These are phyloP conservation scores for Globisporangium middletonii DNA, from an alignment of 352 stramenopile genomes.

Conservation along the genomic window DNA sequence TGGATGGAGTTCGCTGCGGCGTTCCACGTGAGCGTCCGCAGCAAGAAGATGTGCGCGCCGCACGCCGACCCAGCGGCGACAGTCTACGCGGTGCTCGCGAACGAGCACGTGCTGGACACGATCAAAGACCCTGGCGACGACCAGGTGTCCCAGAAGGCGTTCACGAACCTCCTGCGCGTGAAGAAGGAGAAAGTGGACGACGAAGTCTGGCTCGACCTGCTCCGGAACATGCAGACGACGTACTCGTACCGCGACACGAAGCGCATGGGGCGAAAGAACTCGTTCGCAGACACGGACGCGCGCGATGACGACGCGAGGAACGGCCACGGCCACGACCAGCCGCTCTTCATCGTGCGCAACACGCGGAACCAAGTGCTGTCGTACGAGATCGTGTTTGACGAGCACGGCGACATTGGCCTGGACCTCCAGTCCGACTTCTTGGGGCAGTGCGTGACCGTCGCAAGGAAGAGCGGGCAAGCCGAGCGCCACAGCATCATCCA, in stretches of 20 bases:
- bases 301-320: conserved; percentile 2
- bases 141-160: conserved; percentile 32
- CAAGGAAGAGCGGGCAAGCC: conserved; percentile 26
- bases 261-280: conserved; percentile 12
- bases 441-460: conserved; percentile 43
- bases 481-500: conserved; percentile 39
- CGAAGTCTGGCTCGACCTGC: conserved; percentile 40
- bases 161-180: conserved; percentile 44
- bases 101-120: conserved; percentile 35
- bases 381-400: conserved; percentile 53
- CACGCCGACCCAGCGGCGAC: conserved; percentile 25
- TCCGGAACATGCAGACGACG: conserved; percentile 37
- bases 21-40: conserved; percentile 25
- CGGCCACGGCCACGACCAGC: conserved; percentile 20
- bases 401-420: conserved; percentile 33
- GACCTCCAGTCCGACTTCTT: conserved; percentile 50
- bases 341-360: conserved; percentile 45
- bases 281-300: conserved; percentile 5
- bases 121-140: conserved; percentile 28
- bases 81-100: conserved; percentile 43
- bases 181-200: conserved; percentile 32
- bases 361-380: conserved; percentile 58
- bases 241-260: conserved; percentile 29
- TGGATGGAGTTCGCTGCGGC: conserved; percentile 45
- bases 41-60: conserved; percentile 26